Evolutionary conservation across 129 eudicot genomes (phyloP), one percentile per base, ranked within the genome.

Genomic region (Flaveria trinervia): DNA sequence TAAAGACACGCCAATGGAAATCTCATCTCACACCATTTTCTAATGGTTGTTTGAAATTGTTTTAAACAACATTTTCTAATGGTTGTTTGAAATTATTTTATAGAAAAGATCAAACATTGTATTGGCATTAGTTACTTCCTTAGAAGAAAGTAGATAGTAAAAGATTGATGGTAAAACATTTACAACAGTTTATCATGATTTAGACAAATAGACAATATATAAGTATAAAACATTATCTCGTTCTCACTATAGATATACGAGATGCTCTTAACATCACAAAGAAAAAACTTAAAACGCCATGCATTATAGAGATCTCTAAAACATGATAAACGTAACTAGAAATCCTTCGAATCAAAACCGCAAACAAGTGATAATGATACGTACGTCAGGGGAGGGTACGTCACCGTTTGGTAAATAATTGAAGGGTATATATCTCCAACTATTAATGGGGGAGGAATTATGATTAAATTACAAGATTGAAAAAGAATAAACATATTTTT

Each of bases 351-450:
- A 3, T n/a, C 25, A 11, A 18, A 56, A 17, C 28, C 6, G 9
- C 20, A 56, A 56, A 33, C 39, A 33, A 33, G 39, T 33, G 7
- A 33, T 33, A 33, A 2, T 0, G 49, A 16, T 28, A 5, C 36
- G 30, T 45, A 5, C 65, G 30, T 57, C 65, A 57, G 30, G 30
- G 46, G 41, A 28, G 18, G 10, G 10, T 3, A 45, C 22, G 15
- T 49, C 73, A 65, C 51, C 43, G 8, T 50, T 76, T 28, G 8
- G 62, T 65, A 72, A 72, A 56, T 72, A 22, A 72, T 56, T 72
- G 43, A 26, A 25, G 75, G 62, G 75, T 4, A 33, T 33, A 33
- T 33, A 71, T 49, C 77, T 55, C 13, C 23, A 50, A 66, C 36
- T 18, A 5, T 22, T 4, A 66, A 76, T 65, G 61, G 64, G 51